A percentile compares a stretch with the other conserved stretches of the same genome.
Evolutionary conservation across 1,139 yeast species (phyloP).

Genomic region (Kurtzmaniella quercitrusa): DNA sequence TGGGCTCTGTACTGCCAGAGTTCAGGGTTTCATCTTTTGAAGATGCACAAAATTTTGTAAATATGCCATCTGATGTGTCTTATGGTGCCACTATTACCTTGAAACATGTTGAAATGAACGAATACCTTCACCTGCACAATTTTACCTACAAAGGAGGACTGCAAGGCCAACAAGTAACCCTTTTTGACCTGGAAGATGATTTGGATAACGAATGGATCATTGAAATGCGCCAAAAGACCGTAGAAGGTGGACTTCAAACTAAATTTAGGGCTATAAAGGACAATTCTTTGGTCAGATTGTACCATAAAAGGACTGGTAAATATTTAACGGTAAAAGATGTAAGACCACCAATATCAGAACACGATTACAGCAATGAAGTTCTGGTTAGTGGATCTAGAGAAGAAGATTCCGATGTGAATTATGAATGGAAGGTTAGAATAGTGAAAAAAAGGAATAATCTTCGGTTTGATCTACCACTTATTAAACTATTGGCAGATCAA

Average conservation of each 20-base stretch:
- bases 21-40: conserved; percentile 48
- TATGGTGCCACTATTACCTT: conserved; percentile 66
- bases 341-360: conserved; percentile 76
- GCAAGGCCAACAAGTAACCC: conserved; percentile 63
- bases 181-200: conserved; percentile 49
- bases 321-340: conserved; percentile 55
- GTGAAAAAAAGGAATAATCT: conserved; percentile 24
- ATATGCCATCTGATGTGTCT: conserved; percentile 47
- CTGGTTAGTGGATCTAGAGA: conserved; percentile 55
- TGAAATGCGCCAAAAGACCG: conserved; percentile 38
- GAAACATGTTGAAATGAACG: conserved; percentile 59
- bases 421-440: conserved; percentile 48
- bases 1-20: conserved; percentile 49
- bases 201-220: conserved; percentile 64
- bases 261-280: conserved; percentile 38
- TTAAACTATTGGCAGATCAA: conserved; percentile 47
- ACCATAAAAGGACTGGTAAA: conserved; percentile 58
- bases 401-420: conserved; percentile 38
- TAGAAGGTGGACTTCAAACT: conserved; percentile 26
- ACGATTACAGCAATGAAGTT: conserved; percentile 75
- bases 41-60: conserved; percentile 31
- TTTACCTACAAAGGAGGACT: conserved; percentile 51
- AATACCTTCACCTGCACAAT: conserved; percentile 67
- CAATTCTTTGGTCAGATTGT: conserved; percentile 52
- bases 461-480: conserved; percentile 28